Evolutionary conservation across 805 yeast species (phyloP), one percentile per base, ranked within the genome.

Genomic region (Gaillardinia entomophila): DNA sequence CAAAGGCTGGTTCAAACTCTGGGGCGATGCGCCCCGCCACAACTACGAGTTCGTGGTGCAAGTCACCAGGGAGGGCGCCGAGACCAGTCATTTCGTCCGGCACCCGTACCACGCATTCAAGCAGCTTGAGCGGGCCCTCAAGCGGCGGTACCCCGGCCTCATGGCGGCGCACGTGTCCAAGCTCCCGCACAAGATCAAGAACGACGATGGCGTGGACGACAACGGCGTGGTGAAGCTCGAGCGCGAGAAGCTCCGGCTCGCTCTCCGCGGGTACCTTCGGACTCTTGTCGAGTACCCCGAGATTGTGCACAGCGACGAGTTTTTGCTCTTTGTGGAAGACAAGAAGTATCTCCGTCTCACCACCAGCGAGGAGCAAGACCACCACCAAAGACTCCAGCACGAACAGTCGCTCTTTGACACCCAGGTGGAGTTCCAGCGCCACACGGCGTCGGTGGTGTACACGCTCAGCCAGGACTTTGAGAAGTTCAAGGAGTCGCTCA

Each of bases 201-300:
- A 56, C 13, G 71, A 66, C 43, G 46, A 46, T n/a, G 67, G 66
- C 2, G 22, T 19, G 22, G 22, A 19, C 18, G 16, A 13, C 27
- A 20, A n/a, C 18, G 20, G n/a, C 27, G 29, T 23, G 20, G 32
- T 20, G 16, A 36, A 50, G 24, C 62, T 84, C 19, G 73, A 78
- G 2, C 70, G 94, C 18, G 97, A 90, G 53, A 79, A 77, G 42
- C 71, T 86, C 43, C 65, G 97, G 27, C 67, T 87, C 7, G 75
- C 94, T 0, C 64, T 90, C 28, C 66, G 97, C 29, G 84, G 87
- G 0, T 90, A 84, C 47, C 48, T 90, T 30, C 62, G 70, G 18
- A 53, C 68, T 2, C 55, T 89, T 12, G 48, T 73, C 7, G 60
- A 69, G 22, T 71, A 75, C 27, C 67, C 75, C 4, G 80, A 76